phyloP scores from a whole-genome alignment of 257 asterid genomes.

The Ophiorrhiza pumila region DNA sequence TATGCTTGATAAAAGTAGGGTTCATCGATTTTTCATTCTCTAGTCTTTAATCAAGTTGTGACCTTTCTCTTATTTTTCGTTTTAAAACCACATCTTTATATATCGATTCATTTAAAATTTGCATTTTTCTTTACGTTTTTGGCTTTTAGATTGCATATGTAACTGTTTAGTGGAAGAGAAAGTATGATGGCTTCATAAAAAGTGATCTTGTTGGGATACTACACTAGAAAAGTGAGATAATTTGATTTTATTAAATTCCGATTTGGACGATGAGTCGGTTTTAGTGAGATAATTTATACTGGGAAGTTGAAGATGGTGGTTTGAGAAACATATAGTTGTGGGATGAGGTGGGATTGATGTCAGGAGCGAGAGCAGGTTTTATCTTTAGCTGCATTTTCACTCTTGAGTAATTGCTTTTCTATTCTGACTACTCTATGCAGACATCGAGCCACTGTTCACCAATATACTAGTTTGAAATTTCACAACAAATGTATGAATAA shows the following conservation, averaged over 20 bases:
- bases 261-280: background rate
- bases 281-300: background rate
- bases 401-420: background rate
- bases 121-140: background rate
- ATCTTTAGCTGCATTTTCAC: background rate
- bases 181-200: background rate
- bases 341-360: background rate
- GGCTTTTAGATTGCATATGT: background rate
- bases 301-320: conserved; percentile 1
- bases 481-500: background rate
- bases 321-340: background rate
- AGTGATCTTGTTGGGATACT: background rate
- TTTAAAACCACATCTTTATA: background rate
- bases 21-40: background rate
- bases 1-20: background rate
- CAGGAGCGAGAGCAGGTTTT: background rate
- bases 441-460: background rate
- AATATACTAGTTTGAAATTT: background rate
- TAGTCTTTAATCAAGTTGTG: background rate
- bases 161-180: no score
- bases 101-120: background rate
- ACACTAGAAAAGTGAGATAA: background rate
- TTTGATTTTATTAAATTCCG: background rate
- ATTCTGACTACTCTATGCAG: background rate
- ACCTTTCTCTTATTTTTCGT: background rate